A percentile compares a stretch with the other conserved stretches of the same genome.
These are phyloP conservation scores for Atractiella rhizophila DNA, from an alignment of 768 basidiomycete species.

Conservation along the genomic window DNA sequence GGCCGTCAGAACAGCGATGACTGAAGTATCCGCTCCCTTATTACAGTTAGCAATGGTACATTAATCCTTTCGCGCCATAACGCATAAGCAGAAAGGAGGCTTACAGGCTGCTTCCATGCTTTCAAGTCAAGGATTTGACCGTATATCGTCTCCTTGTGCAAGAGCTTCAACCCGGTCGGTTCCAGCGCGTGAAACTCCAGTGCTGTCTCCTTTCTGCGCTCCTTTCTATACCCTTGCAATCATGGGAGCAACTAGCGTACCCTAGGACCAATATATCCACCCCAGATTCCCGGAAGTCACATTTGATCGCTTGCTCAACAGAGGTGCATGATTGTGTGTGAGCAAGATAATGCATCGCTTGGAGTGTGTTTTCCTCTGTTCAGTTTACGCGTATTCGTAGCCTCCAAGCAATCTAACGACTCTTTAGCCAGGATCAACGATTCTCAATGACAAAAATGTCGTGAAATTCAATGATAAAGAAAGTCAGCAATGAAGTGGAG, in stretches of 20 bases:
- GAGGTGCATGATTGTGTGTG: conserved; percentile 6
- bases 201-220: conserved; percentile 10
- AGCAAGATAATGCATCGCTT: conserved; percentile 13
- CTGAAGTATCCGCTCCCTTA: neutral
- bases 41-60: neutral
- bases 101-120: conserved; percentile 6
- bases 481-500: too few relatives aligned
- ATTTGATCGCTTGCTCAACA: conserved; percentile 6
- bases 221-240: neutral
- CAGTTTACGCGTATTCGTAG: too few relatives aligned
- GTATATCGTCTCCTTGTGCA: conserved; percentile 3
- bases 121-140: conserved; percentile 8
- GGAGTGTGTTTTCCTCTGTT: too few relatives aligned
- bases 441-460: too few relatives aligned
- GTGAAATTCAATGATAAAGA: too few relatives aligned
- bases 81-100: neutral
- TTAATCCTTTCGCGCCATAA: too few relatives aligned
- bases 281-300: conserved; percentile 1
- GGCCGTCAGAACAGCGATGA: conserved; percentile 13
- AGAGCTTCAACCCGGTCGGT: neutral
- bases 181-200: conserved; percentile 8
- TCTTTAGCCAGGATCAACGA: too few relatives aligned
- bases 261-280: conserved; percentile 5
- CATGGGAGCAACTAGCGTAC: neutral
- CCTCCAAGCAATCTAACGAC: too few relatives aligned